Evolutionary conservation across 208 protist species (phyloP).

Genomic region (Angomonas deanei): DNA sequence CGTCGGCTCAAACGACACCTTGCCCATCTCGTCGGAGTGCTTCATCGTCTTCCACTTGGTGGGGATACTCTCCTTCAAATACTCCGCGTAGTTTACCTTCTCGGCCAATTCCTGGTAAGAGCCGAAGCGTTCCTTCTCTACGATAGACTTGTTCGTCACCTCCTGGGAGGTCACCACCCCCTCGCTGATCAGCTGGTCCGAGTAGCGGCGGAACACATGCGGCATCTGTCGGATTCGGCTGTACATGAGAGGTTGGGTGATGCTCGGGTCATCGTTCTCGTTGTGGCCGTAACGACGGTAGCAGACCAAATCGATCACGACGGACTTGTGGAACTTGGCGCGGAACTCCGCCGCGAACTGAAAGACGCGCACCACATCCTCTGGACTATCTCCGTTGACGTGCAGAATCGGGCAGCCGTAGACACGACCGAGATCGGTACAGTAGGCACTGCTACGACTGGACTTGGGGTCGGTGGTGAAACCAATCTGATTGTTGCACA

Average conservation of each 20-base stretch:
- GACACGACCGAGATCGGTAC: constrained; percentile 95
- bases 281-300: constrained; percentile 97
- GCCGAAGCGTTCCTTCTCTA: constrained; percentile 78
- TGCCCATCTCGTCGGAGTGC: constrained; percentile 69
- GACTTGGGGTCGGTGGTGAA: constrained; percentile 98
- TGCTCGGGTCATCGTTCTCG: constrained; percentile 97
- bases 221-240: constrained; percentile 81
- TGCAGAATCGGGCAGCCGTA: constrained; percentile 96
- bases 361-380: constrained; percentile 91
- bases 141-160: constrained; percentile 59
- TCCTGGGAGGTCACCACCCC: constrained; percentile 68
- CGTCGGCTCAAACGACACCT: constrained; percentile 58
- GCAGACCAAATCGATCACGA: constrained; percentile 97
- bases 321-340: constrained; percentile 89
- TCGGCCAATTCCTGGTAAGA: constrained; percentile 51
- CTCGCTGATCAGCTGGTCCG: constrained; percentile 67
- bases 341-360: constrained; percentile 92
- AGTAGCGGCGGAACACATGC: constrained; percentile 85
- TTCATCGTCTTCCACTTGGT: constrained; percentile 62
- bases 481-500: constrained; percentile 99
- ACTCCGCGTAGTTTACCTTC: constrained; percentile 79
- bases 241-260: constrained; percentile 98
- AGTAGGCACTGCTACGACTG: constrained; percentile 95
- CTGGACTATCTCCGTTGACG: constrained; percentile 97
- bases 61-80: constrained; percentile 70